phyloP scores from a whole-genome alignment of 1,139 yeast species.

The Candida tropicalis region DNA sequence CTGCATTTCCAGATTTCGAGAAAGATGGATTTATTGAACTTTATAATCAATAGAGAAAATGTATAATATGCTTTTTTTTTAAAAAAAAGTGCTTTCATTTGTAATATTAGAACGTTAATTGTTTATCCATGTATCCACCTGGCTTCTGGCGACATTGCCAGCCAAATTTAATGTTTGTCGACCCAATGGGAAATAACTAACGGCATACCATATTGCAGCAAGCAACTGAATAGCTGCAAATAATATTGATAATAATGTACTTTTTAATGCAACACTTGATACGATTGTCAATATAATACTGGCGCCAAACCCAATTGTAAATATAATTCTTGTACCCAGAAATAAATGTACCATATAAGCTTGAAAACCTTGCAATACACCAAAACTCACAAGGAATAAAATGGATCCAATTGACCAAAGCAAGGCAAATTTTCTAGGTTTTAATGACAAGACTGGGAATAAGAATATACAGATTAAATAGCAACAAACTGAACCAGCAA shows the following conservation, averaged over 20 bases:
- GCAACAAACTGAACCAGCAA: constrained; percentile 57
- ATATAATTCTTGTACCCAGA: constrained; percentile 52
- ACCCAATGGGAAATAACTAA: constrained; percentile 67
- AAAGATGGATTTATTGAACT: constrained; percentile 17
- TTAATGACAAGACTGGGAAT: constrained; percentile 57
- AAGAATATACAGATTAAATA: constrained; percentile 56
- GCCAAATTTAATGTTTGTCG: constrained; percentile 57
- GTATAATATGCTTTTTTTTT: neutral
- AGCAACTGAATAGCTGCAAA: constrained; percentile 55
- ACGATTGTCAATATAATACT: constrained; percentile 54
- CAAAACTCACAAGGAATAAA: constrained; percentile 58
- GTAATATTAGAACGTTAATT: neutral
- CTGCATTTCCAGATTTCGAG: constrained; percentile 37
- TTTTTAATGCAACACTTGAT: constrained; percentile 47
- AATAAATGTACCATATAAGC: constrained; percentile 52
- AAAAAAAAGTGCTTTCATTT: no score
- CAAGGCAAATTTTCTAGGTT: constrained; percentile 61
- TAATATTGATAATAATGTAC: constrained; percentile 50
- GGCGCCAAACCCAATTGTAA: constrained; percentile 50
- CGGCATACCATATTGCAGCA: constrained; percentile 58
- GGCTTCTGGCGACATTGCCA: constrained; percentile 55
- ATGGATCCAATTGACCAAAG: constrained; percentile 66
- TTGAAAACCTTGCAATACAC: constrained; percentile 55
- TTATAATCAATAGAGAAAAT: constrained; percentile 17
- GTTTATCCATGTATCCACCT: constrained; percentile 62